Conservation (phyloP, 2,329 filamentous ascomycete species). For the Aspergillus tanneri region DNA sequence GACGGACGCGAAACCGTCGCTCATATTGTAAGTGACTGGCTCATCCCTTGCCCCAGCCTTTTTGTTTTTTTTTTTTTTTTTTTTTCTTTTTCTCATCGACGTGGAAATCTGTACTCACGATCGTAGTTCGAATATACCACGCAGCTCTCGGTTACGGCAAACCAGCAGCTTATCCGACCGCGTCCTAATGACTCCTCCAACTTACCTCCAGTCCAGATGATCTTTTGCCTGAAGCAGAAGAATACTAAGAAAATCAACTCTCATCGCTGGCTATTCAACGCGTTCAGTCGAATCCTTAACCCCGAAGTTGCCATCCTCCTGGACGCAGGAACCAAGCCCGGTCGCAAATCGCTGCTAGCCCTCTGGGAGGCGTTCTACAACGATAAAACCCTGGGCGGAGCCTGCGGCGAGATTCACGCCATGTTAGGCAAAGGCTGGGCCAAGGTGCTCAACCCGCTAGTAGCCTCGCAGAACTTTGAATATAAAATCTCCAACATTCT, state of each 20-base stretch:
- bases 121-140: constrained; percentile 88
- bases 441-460: constrained; percentile 89
- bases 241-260: constrained; percentile 99
- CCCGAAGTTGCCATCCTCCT: constrained; percentile 95
- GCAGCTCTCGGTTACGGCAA: constrained; percentile 92
- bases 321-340: constrained; percentile 96
- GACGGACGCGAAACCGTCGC: constrained; percentile 95
- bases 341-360: constrained; percentile 81
- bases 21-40: constrained; percentile 72
- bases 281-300: constrained; percentile 93
- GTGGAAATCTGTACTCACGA: too few relatives aligned
- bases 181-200: constrained; percentile 80
- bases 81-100: too few relatives aligned
- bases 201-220: constrained; percentile 95
- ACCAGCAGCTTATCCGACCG: constrained; percentile 92
- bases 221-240: constrained; percentile 98
- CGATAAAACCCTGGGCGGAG: constrained; percentile 96
- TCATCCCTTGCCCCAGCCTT: constrained; percentile 32
- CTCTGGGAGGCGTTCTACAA: constrained; percentile 99
- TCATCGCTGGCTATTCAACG: constrained; percentile 97
- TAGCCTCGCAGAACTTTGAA: constrained; percentile 98
- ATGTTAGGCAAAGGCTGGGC: constrained; percentile 85
- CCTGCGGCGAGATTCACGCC: constrained; percentile 98
- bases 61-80: too few relatives aligned
- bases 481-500: constrained; percentile 99